These are phyloP conservation scores for Aspergillus arachidicola DNA, from an alignment of 2,329 filamentous ascomycete genomes.

Conservation along the genomic window DNA sequence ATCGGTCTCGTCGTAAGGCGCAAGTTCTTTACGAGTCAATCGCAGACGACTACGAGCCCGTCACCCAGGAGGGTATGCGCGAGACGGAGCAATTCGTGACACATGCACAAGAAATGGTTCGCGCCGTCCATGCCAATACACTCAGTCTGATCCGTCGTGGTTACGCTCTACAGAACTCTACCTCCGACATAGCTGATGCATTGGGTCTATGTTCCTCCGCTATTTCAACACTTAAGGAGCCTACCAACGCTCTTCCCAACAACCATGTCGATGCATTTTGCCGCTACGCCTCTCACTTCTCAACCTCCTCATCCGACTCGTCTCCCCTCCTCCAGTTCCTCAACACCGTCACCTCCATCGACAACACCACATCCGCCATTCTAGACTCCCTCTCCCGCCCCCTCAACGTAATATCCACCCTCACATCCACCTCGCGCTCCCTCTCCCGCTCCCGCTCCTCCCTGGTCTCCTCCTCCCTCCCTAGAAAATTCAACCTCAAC, in stretches of 20 bases:
- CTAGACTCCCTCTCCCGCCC: slow-evolving; percentile 78
- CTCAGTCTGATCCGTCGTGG: slow-evolving; percentile 79
- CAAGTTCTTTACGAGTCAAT: slow-evolving; percentile 81
- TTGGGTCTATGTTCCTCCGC: slow-evolving; percentile 47
- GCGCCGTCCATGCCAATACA: slow-evolving; percentile 79
- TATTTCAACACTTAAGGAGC: slow-evolving; percentile 53
- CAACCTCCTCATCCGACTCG: slow-evolving; percentile 64
- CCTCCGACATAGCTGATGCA: slow-evolving; percentile 51
- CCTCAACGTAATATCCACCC: slow-evolving; percentile 73
- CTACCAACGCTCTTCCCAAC: slow-evolving; percentile 65
- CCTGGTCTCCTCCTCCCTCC: slow-evolving; percentile 62
- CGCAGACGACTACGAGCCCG: slow-evolving; percentile 82
- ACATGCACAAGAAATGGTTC: slow-evolving; percentile 86
- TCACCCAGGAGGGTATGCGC: slow-evolving; percentile 69
- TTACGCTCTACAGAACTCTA: slow-evolving; percentile 69
- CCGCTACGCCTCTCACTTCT: slow-evolving; percentile 67
- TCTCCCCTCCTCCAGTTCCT: slow-evolving; percentile 75
- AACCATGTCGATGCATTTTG: slow-evolving; percentile 71
- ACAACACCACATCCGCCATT: slow-evolving; percentile 80
- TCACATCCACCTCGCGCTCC: slow-evolving; percentile 71
- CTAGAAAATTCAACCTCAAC: slow-evolving; percentile 50
- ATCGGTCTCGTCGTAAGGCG: slow-evolving; percentile 84
- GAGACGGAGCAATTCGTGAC: slow-evolving; percentile 94
- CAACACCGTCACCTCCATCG: slow-evolving; percentile 74
- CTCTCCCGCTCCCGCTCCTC: slow-evolving; percentile 78